Evolutionary conservation across 495 filamentous ascomycete genomes (phyloP), one percentile per base, ranked within the genome.

Genomic region (Penicillium maclennaniae): DNA sequence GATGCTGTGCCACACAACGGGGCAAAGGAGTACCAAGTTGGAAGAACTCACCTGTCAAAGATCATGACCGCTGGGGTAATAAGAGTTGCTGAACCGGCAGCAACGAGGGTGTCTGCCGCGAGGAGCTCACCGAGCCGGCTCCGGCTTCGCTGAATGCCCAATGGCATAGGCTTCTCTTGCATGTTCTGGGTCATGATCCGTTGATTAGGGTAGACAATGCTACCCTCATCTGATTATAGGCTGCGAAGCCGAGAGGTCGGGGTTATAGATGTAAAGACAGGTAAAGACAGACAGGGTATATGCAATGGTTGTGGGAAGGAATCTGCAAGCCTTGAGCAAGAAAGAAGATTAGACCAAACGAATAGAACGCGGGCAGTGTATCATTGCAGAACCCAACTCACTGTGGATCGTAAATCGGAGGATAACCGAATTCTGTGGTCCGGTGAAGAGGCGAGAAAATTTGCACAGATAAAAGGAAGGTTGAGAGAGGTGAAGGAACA

Each of bases 11-110:
- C n/a, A 16, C 34, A 4, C 36, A 38, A 28, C 7, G 10, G n/a
- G n/a, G n/a, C n/a, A n/a, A n/a, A n/a, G 12, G 31, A 8, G 31
- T 6, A 20, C 9, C 4, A 37, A 27, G 25, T 21, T 23, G 2
- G 5, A 23, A 23, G 9, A 21, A 51, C 55, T 46, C 48, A 69
- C 70, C 70, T 60, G 46, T 73, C 70, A 56, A 73, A 64, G 47
- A 73, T 73, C 65, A 71, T 71, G 38, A 73, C 70, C 10, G 70
- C 63, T 5, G 70, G 70, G 17, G 70, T 71, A 21, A 73, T 61
- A 39, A 73, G 51, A 3, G 69, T 59, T 53, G 70, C 69, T 55
- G 70, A 71, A 31, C 67, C 67, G 36, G 70, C 66, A 60, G 69
- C 70, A 63, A 67, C 64, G 23, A 68, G 44, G 1, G 61, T 47